Percentiles rank a stretch among this genome's conserved stretches.
Evolutionary conservation across 805 yeast genomes (phyloP).

Genomic region (Ogataea neopini): DNA sequence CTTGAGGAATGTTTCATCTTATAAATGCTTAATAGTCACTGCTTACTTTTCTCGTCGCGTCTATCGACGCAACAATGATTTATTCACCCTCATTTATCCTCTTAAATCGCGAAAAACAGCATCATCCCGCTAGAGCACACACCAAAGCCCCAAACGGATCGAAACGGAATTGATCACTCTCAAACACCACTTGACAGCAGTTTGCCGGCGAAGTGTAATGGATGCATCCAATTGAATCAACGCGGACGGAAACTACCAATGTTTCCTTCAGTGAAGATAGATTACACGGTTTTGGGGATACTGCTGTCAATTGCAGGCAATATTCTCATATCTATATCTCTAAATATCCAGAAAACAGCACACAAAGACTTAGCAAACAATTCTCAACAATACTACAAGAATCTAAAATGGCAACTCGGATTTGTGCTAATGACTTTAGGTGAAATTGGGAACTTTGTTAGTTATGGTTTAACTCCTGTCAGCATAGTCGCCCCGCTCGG

Average conservation of each 20-base stretch:
- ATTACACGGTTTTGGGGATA: conserved; percentile 25
- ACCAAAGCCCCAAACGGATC: too few species aligned
- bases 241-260: background rate
- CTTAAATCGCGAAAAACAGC: too few species aligned
- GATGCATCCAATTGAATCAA: background rate
- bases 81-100: too few species aligned
- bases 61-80: too few species aligned
- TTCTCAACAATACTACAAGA: conserved; percentile 17
- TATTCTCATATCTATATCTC: conserved; percentile 29
- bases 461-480: conserved; percentile 50
- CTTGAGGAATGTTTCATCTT: too few species aligned
- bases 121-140: too few species aligned
- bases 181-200: background rate
- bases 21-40: too few species aligned
- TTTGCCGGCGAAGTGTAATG: conserved; percentile 1
- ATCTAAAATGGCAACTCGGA: conserved; percentile 43
- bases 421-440: conserved; percentile 44
- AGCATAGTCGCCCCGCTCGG: conserved; percentile 51
- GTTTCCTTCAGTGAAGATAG: conserved; percentile 7
- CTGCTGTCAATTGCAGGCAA: conserved; percentile 30
- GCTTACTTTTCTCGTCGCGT: too few species aligned
- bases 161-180: background rate
- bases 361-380: conserved; percentile 17
- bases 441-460: conserved; percentile 48
- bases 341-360: conserved; percentile 33